Evolutionary conservation across 2,329 filamentous ascomycete genomes (phyloP), one percentile per base, ranked within the genome.

Genomic region (Neodidymelliopsis sp.): DNA sequence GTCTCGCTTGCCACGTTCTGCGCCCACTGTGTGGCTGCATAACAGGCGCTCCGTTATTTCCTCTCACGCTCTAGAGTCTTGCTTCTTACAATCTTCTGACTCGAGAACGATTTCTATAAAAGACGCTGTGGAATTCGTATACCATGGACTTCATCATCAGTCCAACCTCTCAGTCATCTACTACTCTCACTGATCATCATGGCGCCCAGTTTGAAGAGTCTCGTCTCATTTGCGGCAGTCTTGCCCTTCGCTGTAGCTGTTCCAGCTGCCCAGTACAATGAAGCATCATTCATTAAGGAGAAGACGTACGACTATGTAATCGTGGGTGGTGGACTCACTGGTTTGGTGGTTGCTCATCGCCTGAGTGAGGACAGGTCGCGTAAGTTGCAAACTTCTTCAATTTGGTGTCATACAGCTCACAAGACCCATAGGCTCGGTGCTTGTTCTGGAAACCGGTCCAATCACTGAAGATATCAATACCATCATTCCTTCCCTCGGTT

Each of bases 301-400:
- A 30, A 36, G 11, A 54, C 49, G 11, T 62, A 59, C 33, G 63
- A 66, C 27, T 66, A 60, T 40, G 42, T 67, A 10, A 55, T 66
- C 29, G 47, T 65, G 11, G 63, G 63, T n/a, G 64, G 57, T 18
- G 62, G 62, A 6, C 52, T 55, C 12, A 51, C 54, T 6, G 62
- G 62, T 8, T 36, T 63, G 4, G 52, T 56, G 2, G 48, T 65
- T 27, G 62, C 62, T 12, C 55, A 62, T 12, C 42, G 63, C 12
- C 35, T 67, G 5, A 53, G 54, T 24, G 54, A 63, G 39, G 47
- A 62, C 19, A 42, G 28, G 11, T 44, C 25, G 13, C 53, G 49
- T 50, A 47, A 39, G 51, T 34, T 31, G 15, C 12, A 23, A n/a
- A 11, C 6, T 28, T 6, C 22, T 31, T 16, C n/a, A 18, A 8